Evolutionary conservation across 805 yeast species (phyloP), one percentile per base, ranked within the genome.

Genomic region (Spathaspora arborariae): DNA sequence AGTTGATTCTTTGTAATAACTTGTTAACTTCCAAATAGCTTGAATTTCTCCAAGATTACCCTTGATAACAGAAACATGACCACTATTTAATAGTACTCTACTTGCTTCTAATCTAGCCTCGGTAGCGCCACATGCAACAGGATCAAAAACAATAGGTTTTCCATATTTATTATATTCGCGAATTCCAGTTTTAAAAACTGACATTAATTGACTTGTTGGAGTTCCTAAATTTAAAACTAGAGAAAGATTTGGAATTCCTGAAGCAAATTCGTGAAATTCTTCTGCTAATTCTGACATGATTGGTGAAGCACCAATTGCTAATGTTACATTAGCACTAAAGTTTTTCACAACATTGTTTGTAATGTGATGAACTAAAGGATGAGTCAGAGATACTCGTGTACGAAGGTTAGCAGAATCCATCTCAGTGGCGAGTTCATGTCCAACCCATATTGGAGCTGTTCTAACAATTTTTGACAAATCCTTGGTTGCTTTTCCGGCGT

Each of bases 51-150:
- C 88, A 10, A 81, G 76, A 56, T 90, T 90, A 1, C 96, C 97
- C 62, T 91, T 88, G 52, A 90, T 82, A 21, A 85, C 89, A 24
- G 79, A 69, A 51, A 73, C 75, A 56, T 74, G 77, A 1, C 88
- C 89, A 10, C 72, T 61, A 33, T 81, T 71, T 26, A 90, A 61
- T 8, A 89, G 55, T 0, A 60, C 58, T 21, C 68, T 60, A 44
- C 82, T 77, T 15, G 81, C 68, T 2, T 63, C 56, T 35, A 68
- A 67, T 48, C 97, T 73, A 4, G 79, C 75, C 3, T 57, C 47
- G 0, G 96, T 75, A 0, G 97, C 96, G 21, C 96, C 96, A 35
- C 84, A 88, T 0, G 90, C 97, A n/a, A 90, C 96, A 0, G 97
- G 97, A 62, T 90, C 97, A 54, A 85, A 83, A 0, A 90, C 79